Base-by-base conservation (phyloP, 1,139 yeast genomes). In the Wickerhamiella pararugosa region DNA sequence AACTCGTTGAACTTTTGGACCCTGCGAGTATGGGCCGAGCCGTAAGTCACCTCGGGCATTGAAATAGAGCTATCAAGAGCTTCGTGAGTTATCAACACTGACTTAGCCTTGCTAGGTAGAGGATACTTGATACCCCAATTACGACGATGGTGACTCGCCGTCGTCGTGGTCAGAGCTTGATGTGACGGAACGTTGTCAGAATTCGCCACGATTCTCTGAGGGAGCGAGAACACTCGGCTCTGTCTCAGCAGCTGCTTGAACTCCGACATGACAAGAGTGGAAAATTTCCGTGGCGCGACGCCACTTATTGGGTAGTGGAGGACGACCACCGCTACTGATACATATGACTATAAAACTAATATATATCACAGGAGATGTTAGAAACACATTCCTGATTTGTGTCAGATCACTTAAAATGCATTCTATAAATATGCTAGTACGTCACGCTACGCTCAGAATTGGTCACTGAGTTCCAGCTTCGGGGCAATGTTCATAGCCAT, bases 401-500 rank as follows among this genome's bases (percentile, higher is more conserved):
- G 21, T 15, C 21, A 15, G 21, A 15, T 15, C 21, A 15, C 21
- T 15, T 15, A 4, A 9, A 28, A 7, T 28, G 4, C n/a, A 28
- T 28, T 9, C n/a, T 29, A 11, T 29, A 29, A 29, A 29, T 7
- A 6, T 29, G 32, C n/a, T n/a, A n/a, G 2, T 5, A 29, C 7
- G 7, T 6, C n/a, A 15, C 6, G 7, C 11, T 26, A 15, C 6
- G 5, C 7, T 30, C 10, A 40, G 53, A 84, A 84, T 7, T 81
- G 92, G 61, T 87, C 95, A 32, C 87, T 92, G 51, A 90, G 65
- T 61, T 79, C 80, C 60, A 92, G 69, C 56, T 97, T 73, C 47
- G 98, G 98, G 2, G 98, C 97, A 60, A 90, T 90, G 62, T 90
- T 90, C 98, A 90, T 90, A 25, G 95, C 82, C 58, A 90, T 71